Percentiles rank a stretch among this genome's conserved stretches.
Conservation (phyloP, 1,284 basidiomycete genomes). For the Fomitiporia mediterranea region DNA sequence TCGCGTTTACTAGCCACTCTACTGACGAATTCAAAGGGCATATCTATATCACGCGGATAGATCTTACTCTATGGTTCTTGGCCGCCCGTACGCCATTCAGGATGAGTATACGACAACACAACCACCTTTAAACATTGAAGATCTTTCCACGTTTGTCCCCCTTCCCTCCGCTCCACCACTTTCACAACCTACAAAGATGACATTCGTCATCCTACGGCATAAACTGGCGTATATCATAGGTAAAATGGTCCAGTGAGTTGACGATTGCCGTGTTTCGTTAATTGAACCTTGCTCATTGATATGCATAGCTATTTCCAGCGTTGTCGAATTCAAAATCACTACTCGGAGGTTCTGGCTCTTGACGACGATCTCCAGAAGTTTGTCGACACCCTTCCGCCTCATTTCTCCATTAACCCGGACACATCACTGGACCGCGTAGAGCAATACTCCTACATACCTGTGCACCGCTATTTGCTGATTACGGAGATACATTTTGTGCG, state of each 20-base stretch:
- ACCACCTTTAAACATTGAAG: conserved; percentile 80
- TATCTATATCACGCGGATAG: conserved; percentile 92
- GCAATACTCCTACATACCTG: conserved; percentile 54
- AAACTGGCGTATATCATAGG: conserved; percentile 83
- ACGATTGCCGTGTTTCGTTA: not conserved
- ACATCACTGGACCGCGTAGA: conserved; percentile 61
- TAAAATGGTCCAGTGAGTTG: conserved; percentile 68
- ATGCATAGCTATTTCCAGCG: conserved; percentile 75
- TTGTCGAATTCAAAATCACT: conserved; percentile 76
- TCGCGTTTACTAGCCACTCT: conserved; percentile 9
- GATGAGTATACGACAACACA: conserved; percentile 83
- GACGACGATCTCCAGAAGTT: conserved; percentile 86
- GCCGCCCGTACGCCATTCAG: conserved; percentile 85
- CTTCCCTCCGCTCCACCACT: conserved; percentile 45
- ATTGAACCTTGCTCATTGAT: not conserved
- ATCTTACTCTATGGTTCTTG: conserved; percentile 87
- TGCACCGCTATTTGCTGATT: conserved; percentile 74
- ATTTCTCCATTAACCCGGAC: conserved; percentile 75
- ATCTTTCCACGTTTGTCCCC: conserved; percentile 45
- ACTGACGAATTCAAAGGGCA: conserved; percentile 46
- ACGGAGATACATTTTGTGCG: conserved; percentile 79
- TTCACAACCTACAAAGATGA: conserved; percentile 75
- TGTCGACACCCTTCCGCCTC: conserved; percentile 69
- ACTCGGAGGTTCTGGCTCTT: conserved; percentile 77
- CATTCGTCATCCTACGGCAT: conserved; percentile 86